A percentile compares a stretch with the other conserved stretches of the same genome.
phyloP scores from a whole-genome alignment of 208 protist genomes.

The Wallacemonas collosoma region DNA sequence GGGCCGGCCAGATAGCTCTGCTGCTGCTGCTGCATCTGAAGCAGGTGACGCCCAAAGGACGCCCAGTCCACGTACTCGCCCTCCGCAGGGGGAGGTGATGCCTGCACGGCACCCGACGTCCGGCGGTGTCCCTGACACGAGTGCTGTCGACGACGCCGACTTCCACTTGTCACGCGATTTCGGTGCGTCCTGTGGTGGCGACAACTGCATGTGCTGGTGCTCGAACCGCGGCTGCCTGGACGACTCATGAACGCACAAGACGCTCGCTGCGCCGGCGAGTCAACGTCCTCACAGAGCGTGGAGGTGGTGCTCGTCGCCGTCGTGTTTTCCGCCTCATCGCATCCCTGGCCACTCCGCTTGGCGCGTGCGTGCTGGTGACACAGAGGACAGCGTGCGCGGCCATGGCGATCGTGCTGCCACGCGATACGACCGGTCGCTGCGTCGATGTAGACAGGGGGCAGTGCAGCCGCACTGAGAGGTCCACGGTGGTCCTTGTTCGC shows the following conservation, averaged over 20 bases:
- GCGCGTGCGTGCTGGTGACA: conserved; percentile 17
- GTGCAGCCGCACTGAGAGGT: neutral
- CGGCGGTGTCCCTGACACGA: neutral
- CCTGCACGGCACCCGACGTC: neutral
- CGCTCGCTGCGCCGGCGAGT: neutral
- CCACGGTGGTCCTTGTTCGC: neutral
- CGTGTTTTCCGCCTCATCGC: neutral
- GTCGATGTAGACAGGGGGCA: conserved; percentile 10
- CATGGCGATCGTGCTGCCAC: conserved; percentile 14
- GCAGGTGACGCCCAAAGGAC: conserved; percentile 7
- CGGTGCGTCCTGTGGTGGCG: neutral
- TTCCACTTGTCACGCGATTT: neutral
- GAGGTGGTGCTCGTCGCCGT: neutral
- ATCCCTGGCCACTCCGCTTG: neutral
- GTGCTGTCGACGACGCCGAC: neutral
- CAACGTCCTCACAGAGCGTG: too few relatives aligned
- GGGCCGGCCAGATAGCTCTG: neutral
- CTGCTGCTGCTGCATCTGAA: conserved; percentile 4
- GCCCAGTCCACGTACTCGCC: conserved; percentile 15
- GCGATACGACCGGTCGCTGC: conserved; percentile 2
- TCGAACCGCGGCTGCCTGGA: neutral
- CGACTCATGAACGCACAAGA: neutral
- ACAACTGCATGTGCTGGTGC: neutral
- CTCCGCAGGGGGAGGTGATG: neutral
- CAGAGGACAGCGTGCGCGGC: conserved; percentile 11